phyloP scores from a whole-genome alignment of 2,329 filamentous ascomycete species.

The Akanthomyces muscarius region DNA sequence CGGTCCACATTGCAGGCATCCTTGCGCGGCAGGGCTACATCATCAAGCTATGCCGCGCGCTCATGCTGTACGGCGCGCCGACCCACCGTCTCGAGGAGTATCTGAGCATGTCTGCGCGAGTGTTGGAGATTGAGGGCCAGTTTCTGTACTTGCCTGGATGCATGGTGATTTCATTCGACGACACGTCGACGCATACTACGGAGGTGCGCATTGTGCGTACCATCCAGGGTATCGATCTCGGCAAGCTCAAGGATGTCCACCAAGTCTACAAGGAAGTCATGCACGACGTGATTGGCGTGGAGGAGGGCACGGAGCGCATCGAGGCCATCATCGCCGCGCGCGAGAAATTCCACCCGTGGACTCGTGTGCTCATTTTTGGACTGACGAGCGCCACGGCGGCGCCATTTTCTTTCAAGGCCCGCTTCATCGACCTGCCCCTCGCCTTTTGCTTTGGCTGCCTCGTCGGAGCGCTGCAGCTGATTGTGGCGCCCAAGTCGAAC shows the following conservation, averaged over 20 bases:
- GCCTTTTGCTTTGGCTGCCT: conserved; percentile 67
- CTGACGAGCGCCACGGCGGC: conserved; percentile 68
- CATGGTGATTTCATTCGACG: conserved; percentile 90
- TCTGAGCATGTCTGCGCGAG: conserved; percentile 77
- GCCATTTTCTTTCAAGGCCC: conserved; percentile 70
- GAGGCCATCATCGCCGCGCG: conserved; percentile 52
- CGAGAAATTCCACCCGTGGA: conserved; percentile 49
- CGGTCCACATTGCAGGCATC: conserved; percentile 57
- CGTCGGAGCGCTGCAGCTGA: conserved; percentile 65
- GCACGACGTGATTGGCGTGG: conserved; percentile 55
- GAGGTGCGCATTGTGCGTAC: conserved; percentile 62
- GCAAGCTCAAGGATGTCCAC: conserved; percentile 58
- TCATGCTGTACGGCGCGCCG: conserved; percentile 86
- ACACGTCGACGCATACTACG: conserved; percentile 60
- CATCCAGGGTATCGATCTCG: conserved; percentile 55
- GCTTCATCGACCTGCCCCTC: conserved; percentile 68
- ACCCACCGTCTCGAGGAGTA: conserved; percentile 89
- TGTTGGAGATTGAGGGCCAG: conserved; percentile 80
- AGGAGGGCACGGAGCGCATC: conserved; percentile 52
- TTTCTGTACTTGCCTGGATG: conserved; percentile 87
- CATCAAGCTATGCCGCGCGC: conserved; percentile 72
- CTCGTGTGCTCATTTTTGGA: conserved; percentile 63
- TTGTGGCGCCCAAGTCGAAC: conserved; percentile 64
- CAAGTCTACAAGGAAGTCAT: conserved; percentile 63
- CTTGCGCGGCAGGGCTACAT: conserved; percentile 78